phyloP scores from a whole-genome alignment of 2,329 filamentous ascomycete species.

The Pseudogymnoascus sp. region DNA sequence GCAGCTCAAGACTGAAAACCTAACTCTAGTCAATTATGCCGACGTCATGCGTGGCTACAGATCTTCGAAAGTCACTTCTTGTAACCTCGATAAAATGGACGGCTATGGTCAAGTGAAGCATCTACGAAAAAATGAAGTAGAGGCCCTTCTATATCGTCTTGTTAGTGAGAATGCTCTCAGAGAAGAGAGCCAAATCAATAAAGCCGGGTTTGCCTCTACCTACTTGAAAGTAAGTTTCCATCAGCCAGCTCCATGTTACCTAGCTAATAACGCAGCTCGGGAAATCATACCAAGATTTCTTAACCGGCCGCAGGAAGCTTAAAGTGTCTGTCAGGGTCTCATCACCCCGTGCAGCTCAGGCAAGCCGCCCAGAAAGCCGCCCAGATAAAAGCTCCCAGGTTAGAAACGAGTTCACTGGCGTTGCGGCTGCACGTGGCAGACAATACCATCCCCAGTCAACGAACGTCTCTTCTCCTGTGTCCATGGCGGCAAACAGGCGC shows the following conservation, averaged over 20 bases:
- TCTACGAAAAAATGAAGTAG: constrained; percentile 66
- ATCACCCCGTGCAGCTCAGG: constrained; percentile 9
- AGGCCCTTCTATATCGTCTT: constrained; percentile 75
- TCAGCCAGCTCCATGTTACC: constrained; percentile 21
- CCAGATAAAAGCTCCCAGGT: constrained; percentile 29
- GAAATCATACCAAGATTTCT: constrained; percentile 19
- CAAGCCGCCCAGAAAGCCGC: constrained; percentile 37
- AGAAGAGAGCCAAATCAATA: constrained; percentile 61
- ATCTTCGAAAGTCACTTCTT: constrained; percentile 42
- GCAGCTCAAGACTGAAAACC: constrained; percentile 45
- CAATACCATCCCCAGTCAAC: constrained; percentile 51
- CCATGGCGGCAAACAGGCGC: constrained; percentile 32
- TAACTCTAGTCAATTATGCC: constrained; percentile 74
- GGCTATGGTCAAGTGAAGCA: constrained; percentile 61
- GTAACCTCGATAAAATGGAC: constrained; percentile 30
- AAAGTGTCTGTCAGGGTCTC: constrained; percentile 23
- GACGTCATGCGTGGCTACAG: constrained; percentile 72
- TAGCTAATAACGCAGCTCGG: constrained; percentile 28
- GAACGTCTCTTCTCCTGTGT: constrained; percentile 57
- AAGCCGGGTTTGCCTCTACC: constrained; percentile 59
- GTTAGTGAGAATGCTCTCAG: constrained; percentile 63
- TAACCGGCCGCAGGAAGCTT: constrained; percentile 23
- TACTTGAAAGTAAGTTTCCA: constrained; percentile 56
- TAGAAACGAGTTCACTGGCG: constrained; percentile 22
- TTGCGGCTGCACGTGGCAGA: constrained; percentile 23